Evolutionary conservation across 2,329 filamentous ascomycete species (phyloP).

Genomic region (Neofusicoccum umdonicola): DNA sequence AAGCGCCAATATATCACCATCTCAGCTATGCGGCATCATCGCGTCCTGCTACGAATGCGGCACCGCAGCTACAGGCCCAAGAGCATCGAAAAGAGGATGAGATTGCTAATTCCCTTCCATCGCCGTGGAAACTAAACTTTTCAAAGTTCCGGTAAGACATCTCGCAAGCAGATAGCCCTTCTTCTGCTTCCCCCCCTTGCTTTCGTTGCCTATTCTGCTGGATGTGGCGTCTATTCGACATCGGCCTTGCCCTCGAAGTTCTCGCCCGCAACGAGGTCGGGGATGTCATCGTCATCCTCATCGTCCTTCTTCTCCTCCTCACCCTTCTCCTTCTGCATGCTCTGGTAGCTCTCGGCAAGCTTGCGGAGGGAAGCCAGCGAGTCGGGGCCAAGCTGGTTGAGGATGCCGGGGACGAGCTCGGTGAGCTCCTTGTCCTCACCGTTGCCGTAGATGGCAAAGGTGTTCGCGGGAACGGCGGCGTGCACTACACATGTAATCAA

Average conservation of each 20-base stretch:
- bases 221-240: conserved; percentile 66
- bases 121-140: conserved; percentile 14
- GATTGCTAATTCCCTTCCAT: conserved; percentile 14
- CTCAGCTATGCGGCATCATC: not conserved
- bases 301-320: conserved; percentile 70
- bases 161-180: not conserved
- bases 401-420: conserved; percentile 97
- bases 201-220: not conserved
- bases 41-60: not conserved
- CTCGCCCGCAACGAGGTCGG: conserved; percentile 93
- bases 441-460: conserved; percentile 98
- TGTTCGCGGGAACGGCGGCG: conserved; percentile 95
- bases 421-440: conserved; percentile 99
- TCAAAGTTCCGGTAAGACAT: conserved; percentile 8
- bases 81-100: conserved; percentile 15
- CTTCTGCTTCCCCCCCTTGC: not conserved
- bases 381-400: conserved; percentile 99
- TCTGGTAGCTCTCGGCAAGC: conserved; percentile 99
- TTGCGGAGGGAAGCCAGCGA: conserved; percentile 96
- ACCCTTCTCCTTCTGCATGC: conserved; percentile 89
- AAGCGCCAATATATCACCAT: not conserved
- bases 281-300: conserved; percentile 80
- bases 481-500: conserved; percentile 63
- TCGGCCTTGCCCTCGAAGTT: conserved; percentile 88
- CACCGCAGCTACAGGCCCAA: conserved; percentile 7